Evolutionary conservation across 345 rosid genomes (phyloP), one percentile per base, ranked within the genome.

Genomic region (Melaleuca quinquenervia): DNA sequence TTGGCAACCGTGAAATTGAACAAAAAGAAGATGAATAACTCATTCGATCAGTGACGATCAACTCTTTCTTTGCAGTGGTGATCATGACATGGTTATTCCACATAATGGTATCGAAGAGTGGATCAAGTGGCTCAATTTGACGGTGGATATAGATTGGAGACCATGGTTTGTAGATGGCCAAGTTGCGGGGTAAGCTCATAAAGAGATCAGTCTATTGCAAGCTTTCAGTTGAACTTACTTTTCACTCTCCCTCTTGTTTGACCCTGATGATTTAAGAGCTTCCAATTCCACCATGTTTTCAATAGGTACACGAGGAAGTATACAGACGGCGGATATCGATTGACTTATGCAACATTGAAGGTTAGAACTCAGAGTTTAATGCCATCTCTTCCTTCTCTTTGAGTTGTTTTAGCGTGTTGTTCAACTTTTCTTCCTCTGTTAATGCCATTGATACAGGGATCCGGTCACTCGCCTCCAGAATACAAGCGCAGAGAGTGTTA

Each of bases 161-260:
- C 91, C 91, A 18, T 91, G 93, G 91, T 88, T 85, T 10, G 84
- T 85, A 1, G 89, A 88, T 32, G 91, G 88, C 26, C 91, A 90
- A 41, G 74, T 89, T 64, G 91, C 91, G 4, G 93, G 93, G 93
- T 90, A 29, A 55, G 92, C 86, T 32, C 12, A 44, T 36, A 26
- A 22, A 86, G 51, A 83, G 56, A 21, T 26, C 49, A 24, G 45
- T 53, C 56, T 13, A 53, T 75, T 5, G 0, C 13, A 5, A 44
- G 52, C 36, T 27, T 55, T 52, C 64, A 3, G 3, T 9, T 51
- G 32, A 26, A 41, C 2, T 53, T 32, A 41, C 18, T 26, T 48
- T 50, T 32, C 36, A 2, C 51, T 20, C n/a, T 50, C 29, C 60
- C 49, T 36, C 44, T 21, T 24, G 52, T 29, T 55, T 6, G 45